Percentiles rank a stretch among this genome's conserved stretches.
phyloP scores from a whole-genome alignment of 1,139 yeast genomes.

The Ogataea hybrid region DNA sequence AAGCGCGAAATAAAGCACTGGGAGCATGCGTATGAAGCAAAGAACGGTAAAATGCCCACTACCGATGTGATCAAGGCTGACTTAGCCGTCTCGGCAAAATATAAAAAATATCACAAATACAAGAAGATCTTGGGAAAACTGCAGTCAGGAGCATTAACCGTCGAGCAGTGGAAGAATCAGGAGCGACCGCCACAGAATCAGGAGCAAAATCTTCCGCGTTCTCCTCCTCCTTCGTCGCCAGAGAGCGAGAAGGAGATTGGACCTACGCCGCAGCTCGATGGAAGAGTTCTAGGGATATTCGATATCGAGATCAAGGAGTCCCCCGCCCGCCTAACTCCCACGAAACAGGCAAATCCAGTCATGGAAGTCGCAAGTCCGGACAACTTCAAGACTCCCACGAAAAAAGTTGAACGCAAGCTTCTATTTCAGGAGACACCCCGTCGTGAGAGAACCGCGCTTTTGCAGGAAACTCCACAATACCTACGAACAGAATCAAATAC shows the following conservation, averaged over 20 bases:
- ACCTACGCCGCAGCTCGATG: constrained; percentile 76
- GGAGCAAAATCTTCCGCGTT: not conserved
- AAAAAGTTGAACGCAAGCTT: constrained; percentile 17
- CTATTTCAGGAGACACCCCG: constrained; percentile 13
- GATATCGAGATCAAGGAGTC: constrained; percentile 41
- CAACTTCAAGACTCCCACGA: constrained; percentile 34
- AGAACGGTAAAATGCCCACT: constrained; percentile 67
- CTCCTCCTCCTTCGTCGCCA: constrained; percentile 13
- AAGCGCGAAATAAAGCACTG: constrained; percentile 43
- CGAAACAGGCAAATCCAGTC: constrained; percentile 3
- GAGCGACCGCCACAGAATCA: not conserved
- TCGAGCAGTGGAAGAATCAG: constrained; percentile 11
- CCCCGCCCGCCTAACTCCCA: constrained; percentile 23
- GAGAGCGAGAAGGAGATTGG: constrained; percentile 44
- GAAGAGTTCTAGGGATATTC: constrained; percentile 64
- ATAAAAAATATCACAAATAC: constrained; percentile 42
- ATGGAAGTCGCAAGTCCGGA: constrained; percentile 25
- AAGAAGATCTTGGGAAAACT: constrained; percentile 25
- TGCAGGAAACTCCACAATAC: constrained; percentile 15
- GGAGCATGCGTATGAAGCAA: constrained; percentile 24
- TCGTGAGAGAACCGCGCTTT: constrained; percentile 3
- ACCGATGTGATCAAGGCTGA: constrained; percentile 53
- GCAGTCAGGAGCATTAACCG: constrained; percentile 11
- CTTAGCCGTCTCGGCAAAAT: constrained; percentile 38
- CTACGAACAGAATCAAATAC: constrained; percentile 13